Percentiles rank a stretch among this genome's conserved stretches.
phyloP scores from a whole-genome alignment of 1,284 basidiomycete species.

The Trichosporon ovoides region DNA sequence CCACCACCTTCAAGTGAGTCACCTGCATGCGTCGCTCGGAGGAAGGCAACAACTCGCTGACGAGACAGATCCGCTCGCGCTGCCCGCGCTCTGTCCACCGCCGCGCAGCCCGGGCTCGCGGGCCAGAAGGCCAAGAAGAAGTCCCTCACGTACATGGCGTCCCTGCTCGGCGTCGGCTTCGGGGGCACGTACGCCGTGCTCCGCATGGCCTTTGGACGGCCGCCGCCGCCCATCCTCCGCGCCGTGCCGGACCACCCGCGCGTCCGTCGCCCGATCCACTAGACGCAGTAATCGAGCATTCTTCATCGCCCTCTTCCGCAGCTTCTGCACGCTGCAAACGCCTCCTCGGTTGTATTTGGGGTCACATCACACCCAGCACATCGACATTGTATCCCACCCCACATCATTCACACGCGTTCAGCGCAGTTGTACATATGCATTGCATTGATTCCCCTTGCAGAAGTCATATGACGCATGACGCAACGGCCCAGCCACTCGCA shows the following conservation, averaged over 20 bases:
- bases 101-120: neutral
- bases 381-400: neutral
- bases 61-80: neutral
- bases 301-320: neutral
- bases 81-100: neutral
- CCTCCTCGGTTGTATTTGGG: neutral
- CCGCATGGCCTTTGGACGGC: conserved; percentile 1
- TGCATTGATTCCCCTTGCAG: neutral
- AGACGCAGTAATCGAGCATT: neutral
- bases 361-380: neutral
- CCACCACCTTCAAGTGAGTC: neutral
- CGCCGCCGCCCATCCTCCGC: neutral
- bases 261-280: neutral
- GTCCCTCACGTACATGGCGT: neutral
- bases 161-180: neutral
- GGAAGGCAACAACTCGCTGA: neutral
- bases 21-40: neutral
- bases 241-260: neutral
- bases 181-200: neutral
- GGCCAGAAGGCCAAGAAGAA: neutral
- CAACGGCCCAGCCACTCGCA: too few species aligned
- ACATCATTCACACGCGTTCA: neutral
- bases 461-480: too few species aligned
- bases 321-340: neutral
- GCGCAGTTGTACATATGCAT: neutral